These are phyloP conservation scores for Coemansia sp. DNA, from an alignment of 192 early-diverging fungal species.

Conservation along the genomic window DNA sequence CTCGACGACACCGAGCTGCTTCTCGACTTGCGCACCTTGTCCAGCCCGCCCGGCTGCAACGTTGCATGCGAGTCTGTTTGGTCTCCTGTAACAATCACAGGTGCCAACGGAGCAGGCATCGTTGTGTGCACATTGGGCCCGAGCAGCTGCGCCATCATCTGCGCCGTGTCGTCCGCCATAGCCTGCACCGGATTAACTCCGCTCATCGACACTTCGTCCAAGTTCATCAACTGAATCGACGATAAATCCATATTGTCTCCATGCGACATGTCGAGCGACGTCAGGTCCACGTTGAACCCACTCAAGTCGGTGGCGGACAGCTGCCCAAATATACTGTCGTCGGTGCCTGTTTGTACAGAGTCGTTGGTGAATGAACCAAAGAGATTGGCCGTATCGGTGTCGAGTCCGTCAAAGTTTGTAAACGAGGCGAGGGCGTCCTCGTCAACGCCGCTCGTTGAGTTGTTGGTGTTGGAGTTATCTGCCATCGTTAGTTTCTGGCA, in stretches of 20 bases:
- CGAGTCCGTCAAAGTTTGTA: conserved; percentile 28
- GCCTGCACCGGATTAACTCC: conserved; percentile 1
- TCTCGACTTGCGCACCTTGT: conserved; percentile 16
- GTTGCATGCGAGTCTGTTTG: not conserved
- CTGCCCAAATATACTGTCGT: conserved; percentile 11
- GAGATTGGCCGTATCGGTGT: conserved; percentile 29
- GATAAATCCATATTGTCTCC: conserved; percentile 27
- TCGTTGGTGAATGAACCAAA: conserved; percentile 50
- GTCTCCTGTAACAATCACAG: not conserved
- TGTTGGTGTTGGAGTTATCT: not conserved
- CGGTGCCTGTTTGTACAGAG: not conserved
- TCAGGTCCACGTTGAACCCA: conserved; percentile 38
- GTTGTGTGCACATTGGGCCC: conserved; percentile 7
- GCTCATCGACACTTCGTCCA: conserved; percentile 17
- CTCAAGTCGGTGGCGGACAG: conserved; percentile 22
- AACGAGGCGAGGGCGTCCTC: conserved; percentile 31
- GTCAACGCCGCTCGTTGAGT: conserved; percentile 6
- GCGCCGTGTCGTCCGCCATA: conserved; percentile 21
- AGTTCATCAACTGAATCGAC: conserved; percentile 40
- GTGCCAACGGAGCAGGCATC: not conserved
- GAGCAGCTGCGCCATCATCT: conserved; percentile 36
- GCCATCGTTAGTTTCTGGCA: not conserved
- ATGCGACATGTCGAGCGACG: conserved; percentile 20
- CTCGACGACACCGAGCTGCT: conserved; percentile 40
- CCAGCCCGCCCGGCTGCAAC: not conserved